Evolutionary conservation across 768 basidiomycete genomes (phyloP), one percentile per base, ranked within the genome.

Genomic region (Thelephora ganbajun): DNA sequence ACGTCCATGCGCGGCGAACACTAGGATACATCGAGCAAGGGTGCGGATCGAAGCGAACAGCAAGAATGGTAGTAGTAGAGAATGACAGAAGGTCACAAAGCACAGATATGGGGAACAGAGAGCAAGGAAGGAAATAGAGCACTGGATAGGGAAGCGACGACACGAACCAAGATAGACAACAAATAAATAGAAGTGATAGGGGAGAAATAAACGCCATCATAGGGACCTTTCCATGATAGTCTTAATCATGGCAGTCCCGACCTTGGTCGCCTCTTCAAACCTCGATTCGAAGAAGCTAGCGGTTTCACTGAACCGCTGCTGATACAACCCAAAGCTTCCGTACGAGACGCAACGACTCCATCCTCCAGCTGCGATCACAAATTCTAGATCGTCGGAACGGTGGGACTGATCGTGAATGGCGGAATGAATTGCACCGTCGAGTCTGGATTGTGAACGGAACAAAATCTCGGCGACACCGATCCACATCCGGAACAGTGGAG

Each of bases 311-410:
- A 98, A 98, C 50, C 93, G 64, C 57, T 72, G 63, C 57, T 73
- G 68, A 69, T 98, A 99, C 47, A 90, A 66, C 53, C 94, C 88
- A 63, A 97, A 96, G 64, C 73, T 81, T 11, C 90, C 90, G 65
- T 94, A 94, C 35, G 76, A 80, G 37, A 98, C 87, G 60, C 89
- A 91, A 64, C 97, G 89, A 56, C 87, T 91, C 94, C 94, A 99
- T 2, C 91, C 92, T 26, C 92, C 69, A 0, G 92, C 90, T 0
- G 91, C 93, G 19, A 97, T 69, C 18, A 92, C 83, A 57, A 98
- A 99, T 64, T 97, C 94, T 16, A 92, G 69, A 62, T 99, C 94
- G 54, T 99, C 87, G 0, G 80, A 73, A 6, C 93, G 71, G 58
- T 93, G 85, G 58, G 83, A 77, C 3, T 75, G 75, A 55, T 94